Conservation (phyloP, 305 asterid species). For the Fraxinus sp. region DNA sequence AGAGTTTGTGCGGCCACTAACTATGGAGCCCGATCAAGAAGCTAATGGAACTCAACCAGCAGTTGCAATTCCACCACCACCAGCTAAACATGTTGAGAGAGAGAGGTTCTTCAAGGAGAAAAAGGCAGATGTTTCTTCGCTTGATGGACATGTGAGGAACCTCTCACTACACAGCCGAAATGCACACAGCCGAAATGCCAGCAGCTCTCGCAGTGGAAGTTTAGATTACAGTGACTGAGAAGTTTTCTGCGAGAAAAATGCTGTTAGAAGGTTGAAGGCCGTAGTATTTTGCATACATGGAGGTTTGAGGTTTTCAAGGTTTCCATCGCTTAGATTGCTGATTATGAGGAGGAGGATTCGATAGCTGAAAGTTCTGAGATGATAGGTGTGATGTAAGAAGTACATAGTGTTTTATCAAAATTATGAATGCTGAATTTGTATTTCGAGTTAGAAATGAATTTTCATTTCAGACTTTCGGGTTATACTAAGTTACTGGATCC, state of each 20-base stretch:
- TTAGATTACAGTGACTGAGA: constrained; percentile 68
- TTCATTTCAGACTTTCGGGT: constrained; percentile 14
- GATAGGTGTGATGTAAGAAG: constrained; percentile 21
- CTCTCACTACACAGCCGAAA: constrained; percentile 63
- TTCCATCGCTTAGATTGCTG: neutral
- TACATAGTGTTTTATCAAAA: constrained; percentile 16
- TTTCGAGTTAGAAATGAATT: constrained; percentile 17
- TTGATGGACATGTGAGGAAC: constrained; percentile 57
- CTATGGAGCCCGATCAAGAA: constrained; percentile 30
- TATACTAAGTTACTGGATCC: constrained; percentile 18
- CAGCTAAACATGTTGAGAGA: constrained; percentile 82
- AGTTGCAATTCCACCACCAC: constrained; percentile 87
- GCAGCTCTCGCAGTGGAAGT: constrained; percentile 84
- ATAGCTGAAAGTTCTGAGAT: constrained; percentile 5
- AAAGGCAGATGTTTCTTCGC: constrained; percentile 50
- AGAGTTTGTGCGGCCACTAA: constrained; percentile 31
- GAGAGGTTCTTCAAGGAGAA: constrained; percentile 82
- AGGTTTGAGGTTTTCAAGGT: neutral
- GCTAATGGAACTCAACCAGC: constrained; percentile 31
- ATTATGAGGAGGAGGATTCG: neutral
- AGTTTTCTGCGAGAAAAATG: neutral
- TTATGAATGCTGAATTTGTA: constrained; percentile 16
- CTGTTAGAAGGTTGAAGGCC: constrained; percentile 17
- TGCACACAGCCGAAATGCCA: constrained; percentile 61
- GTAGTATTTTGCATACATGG: neutral